These are phyloP conservation scores for Ascochyta lentis DNA, from an alignment of 2,329 filamentous ascomycete species.

Conservation along the genomic window DNA sequence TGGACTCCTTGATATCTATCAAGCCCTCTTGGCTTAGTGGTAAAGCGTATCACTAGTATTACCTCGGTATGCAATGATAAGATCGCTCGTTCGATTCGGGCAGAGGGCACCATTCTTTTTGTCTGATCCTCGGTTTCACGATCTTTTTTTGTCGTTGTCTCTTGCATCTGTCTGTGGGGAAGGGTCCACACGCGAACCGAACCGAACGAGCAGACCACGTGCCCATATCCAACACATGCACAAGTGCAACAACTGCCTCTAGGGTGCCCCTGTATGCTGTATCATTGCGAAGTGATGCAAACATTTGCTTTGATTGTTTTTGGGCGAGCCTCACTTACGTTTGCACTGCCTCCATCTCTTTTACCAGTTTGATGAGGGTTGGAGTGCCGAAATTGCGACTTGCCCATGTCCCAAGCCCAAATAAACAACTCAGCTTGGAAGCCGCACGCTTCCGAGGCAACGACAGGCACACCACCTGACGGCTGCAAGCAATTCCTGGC, in stretches of 20 bases:
- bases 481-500: constrained; percentile 26
- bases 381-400: constrained; percentile 39
- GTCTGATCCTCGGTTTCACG: not conserved
- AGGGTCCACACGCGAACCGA: not conserved
- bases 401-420: constrained; percentile 19
- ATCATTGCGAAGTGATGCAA: not conserved
- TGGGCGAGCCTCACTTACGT: not conserved
- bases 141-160: not conserved
- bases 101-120: constrained; percentile 38
- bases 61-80: constrained; percentile 37
- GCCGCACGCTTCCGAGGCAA: constrained; percentile 16
- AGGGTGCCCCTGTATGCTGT: not conserved
- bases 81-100: constrained; percentile 49
- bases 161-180: not conserved
- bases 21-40: constrained; percentile 46
- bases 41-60: constrained; percentile 50
- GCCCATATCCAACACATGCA: not conserved
- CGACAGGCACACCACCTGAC: constrained; percentile 18
- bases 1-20: constrained; percentile 1
- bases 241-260: not conserved
- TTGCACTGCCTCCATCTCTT: constrained; percentile 8
- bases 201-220: not conserved
- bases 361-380: constrained; percentile 22
- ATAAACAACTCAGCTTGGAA: constrained; percentile 16
- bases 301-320: not conserved